A percentile compares a stretch with the other conserved stretches of the same genome.
Evolutionary conservation across 495 filamentous ascomycete genomes (phyloP).

Genomic region (Neurospora tetrasperma): DNA sequence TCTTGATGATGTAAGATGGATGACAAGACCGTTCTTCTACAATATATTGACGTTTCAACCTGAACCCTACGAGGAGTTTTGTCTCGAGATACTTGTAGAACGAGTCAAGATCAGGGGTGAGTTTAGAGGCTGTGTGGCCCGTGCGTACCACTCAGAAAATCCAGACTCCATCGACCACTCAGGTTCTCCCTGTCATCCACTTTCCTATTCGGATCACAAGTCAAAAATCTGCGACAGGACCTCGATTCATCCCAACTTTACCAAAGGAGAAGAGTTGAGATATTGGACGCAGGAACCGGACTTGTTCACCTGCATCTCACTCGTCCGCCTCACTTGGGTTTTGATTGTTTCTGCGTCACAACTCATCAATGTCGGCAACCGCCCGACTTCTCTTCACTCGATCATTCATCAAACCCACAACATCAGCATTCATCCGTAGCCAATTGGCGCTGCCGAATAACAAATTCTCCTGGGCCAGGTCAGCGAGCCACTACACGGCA

Average conservation of each 20-base stretch:
- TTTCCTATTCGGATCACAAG: background rate
- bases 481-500: background rate
- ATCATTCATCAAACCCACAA: background rate
- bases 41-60: background rate
- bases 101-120: background rate
- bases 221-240: background rate
- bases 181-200: background rate
- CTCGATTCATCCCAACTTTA: background rate
- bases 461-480: background rate
- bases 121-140: background rate
- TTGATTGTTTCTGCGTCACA: background rate
- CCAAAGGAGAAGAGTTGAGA: background rate
- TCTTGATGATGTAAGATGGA: background rate
- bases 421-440: background rate
- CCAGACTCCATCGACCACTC: background rate
- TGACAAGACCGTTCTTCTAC: background rate
- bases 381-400: background rate
- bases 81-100: background rate
- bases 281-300: background rate
- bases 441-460: background rate
- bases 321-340: background rate
- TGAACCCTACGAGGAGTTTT: background rate
- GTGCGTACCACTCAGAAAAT: background rate
- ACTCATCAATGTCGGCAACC: background rate
- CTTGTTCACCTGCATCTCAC: background rate